Evolutionary conservation across 352 stramenopile genomes (phyloP), one percentile per base, ranked within the genome.

Genomic region (Phytophthora sansomeana): DNA sequence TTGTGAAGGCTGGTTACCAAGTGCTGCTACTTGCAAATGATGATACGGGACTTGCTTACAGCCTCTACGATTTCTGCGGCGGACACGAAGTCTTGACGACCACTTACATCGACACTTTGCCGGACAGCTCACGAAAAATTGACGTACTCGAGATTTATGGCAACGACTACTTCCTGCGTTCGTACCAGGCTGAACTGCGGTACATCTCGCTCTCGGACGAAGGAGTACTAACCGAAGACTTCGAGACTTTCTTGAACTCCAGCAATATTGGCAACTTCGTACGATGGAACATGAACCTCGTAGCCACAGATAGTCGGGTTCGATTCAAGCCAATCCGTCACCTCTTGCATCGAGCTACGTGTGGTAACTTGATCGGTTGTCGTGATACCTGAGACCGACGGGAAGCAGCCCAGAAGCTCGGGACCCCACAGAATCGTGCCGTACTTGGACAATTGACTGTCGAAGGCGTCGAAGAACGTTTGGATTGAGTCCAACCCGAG

Each of bases 391-490:
- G 77, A 87, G 36, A 89, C 65, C 6, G 79, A 89, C 8, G 80
- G 83, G 43, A 87, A 81, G 52, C 83, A 91, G 14, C 83, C 83
- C 8, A 90, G 63, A 1, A 87, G 63, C 14, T 90, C 72, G 0
- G 78, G 61, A 19, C 67, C 67, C 75, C 81, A 91, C 29, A 73
- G 49, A 36, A 84, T 63, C 1, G 58, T 75, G 57, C 74, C 78
- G 55, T 78, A 87, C 28, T 77, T 74, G 28, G 55, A 63, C 26
- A 91, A 59, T 39, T 81, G 59, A 24, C 49, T 54, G 47, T 78
- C 66, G 11, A 87, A 66, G 4, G 74, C 72, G 17, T 71, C 48
- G 30, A 85, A 83, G 46, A 85, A 69, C 1, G 64, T 61, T 44
- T 74, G 33, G 26, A 85, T 64, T 6, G 72, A 77, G 39, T 61